phyloP scores from a whole-genome alignment of 1,284 basidiomycete species.

The Puccinia hordei region DNA sequence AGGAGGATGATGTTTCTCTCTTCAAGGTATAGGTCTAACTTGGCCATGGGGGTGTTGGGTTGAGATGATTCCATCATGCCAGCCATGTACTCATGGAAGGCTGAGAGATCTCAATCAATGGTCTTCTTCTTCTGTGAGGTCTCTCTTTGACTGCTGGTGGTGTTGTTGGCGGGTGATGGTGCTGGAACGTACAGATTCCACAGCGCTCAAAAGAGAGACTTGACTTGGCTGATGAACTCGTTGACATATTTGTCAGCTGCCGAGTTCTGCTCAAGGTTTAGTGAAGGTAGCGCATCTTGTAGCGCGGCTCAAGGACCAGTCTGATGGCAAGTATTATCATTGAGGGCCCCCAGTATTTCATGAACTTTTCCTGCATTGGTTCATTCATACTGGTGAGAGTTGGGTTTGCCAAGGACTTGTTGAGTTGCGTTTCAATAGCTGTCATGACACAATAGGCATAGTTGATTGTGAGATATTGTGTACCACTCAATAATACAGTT shows the following conservation, averaged over 20 bases:
- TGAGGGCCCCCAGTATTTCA: background rate
- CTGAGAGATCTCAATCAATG: background rate
- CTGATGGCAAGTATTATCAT: background rate
- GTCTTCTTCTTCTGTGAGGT: background rate
- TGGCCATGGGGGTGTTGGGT: background rate
- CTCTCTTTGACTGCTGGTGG: background rate
- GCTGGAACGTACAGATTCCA: background rate
- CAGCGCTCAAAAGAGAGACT: background rate
- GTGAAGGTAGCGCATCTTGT: constrained; percentile 8
- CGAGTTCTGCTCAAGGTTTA: background rate
- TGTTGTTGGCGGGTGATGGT: background rate
- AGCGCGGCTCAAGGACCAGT: background rate
- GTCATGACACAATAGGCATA: background rate
- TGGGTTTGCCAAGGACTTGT: background rate
- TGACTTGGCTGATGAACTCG: background rate
- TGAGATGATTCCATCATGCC: background rate
- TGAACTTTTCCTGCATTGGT: constrained; percentile 1
- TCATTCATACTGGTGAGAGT: background rate
- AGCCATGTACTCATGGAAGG: constrained; percentile 12
- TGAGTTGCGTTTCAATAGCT: background rate
- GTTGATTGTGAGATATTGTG: background rate
- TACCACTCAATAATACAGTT: background rate
- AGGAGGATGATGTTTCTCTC: constrained; percentile 8
- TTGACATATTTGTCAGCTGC: background rate
- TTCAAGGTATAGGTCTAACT: constrained; percentile 20